These are phyloP conservation scores for Penicillium janthinellum DNA, from an alignment of 2,329 filamentous ascomycete genomes.

Conservation along the genomic window DNA sequence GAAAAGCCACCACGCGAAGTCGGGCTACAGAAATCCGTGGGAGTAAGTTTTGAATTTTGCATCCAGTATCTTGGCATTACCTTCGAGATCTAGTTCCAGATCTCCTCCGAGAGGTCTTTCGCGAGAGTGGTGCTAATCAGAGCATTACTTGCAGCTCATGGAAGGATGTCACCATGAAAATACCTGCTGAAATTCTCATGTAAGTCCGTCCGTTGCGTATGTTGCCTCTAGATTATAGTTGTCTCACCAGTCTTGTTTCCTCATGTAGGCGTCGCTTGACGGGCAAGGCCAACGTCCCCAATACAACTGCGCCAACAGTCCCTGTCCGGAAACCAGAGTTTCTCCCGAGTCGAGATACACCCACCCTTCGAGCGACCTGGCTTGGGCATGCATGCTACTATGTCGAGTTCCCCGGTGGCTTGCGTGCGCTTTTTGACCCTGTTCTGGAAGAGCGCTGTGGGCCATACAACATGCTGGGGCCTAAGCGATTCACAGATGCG, in stretches of 20 bases:
- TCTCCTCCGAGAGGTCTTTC: background rate
- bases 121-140: slow-evolving; percentile 14
- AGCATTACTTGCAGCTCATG: slow-evolving; percentile 20
- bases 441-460: slow-evolving; percentile 88
- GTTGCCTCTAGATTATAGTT: background rate
- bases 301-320: slow-evolving; percentile 67
- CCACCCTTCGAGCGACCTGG: slow-evolving; percentile 81
- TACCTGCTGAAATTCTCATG: slow-evolving; percentile 21
- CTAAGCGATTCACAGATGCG: slow-evolving; percentile 75
- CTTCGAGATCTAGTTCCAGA: background rate
- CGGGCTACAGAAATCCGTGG: slow-evolving; percentile 49
- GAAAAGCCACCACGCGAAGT: slow-evolving; percentile 44
- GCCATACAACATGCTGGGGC: slow-evolving; percentile 69
- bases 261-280: slow-evolving; percentile 45
- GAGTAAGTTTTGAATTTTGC: slow-evolving; percentile 31
- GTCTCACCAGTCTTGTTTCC: background rate
- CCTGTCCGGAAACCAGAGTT: slow-evolving; percentile 69
- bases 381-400: slow-evolving; percentile 94
- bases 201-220: slow-evolving; percentile 10
- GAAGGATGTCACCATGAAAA: slow-evolving; percentile 17
- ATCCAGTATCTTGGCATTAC: background rate
- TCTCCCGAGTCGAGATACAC: slow-evolving; percentile 60
- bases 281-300: slow-evolving; percentile 57
- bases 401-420: slow-evolving; percentile 81
- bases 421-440: slow-evolving; percentile 89